phyloP scores from a whole-genome alignment of 108 stramenopile species.

The Tribonema minus region DNA sequence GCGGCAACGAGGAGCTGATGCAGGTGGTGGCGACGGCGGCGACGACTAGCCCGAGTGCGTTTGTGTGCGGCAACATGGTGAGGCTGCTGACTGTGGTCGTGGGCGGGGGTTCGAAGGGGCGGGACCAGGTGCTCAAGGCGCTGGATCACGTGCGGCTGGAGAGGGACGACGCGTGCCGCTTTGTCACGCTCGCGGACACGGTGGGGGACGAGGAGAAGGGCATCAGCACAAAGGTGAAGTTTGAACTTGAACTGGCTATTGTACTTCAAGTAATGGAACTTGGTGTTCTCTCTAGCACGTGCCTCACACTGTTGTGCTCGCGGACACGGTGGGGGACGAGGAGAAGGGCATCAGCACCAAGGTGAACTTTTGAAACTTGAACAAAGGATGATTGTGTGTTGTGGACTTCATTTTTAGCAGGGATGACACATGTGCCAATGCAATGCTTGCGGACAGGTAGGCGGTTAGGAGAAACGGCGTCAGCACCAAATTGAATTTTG shows the following conservation, averaged over 20 bases:
- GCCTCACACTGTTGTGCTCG: no score
- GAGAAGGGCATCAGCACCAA: background rate
- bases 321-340: background rate
- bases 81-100: background rate
- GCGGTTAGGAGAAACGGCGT: no score
- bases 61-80: background rate
- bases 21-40: background rate
- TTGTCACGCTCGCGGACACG: background rate
- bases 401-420: no score
- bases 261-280: no score
- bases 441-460: no score
- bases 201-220: background rate
- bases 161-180: background rate
- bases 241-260: no score
- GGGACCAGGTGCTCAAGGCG: background rate
- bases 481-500: no score
- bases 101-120: background rate
- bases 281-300: no score
- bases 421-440: no score
- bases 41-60: background rate
- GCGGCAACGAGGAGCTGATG: background rate
- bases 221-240: background rate
- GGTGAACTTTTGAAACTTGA: no score
- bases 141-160: background rate
- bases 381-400: no score